These are phyloP conservation scores for Pelargonium australe DNA, from an alignment of 441 rosid genomes.

Conservation along the genomic window DNA sequence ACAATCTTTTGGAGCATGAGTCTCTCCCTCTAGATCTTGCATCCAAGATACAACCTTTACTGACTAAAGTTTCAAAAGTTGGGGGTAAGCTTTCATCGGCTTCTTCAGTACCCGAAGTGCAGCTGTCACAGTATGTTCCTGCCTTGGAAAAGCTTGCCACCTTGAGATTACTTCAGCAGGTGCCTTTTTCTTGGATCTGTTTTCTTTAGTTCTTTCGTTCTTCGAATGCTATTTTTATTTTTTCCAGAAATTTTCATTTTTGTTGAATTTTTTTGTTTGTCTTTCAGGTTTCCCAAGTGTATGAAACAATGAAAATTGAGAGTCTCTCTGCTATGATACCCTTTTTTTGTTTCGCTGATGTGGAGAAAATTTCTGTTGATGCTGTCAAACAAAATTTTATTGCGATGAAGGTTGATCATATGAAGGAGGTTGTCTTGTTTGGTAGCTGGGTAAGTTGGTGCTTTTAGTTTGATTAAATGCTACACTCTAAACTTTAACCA, in stretches of 20 bases:
- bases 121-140: conserved; percentile 74
- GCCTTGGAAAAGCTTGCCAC: conserved; percentile 83
- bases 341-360: conserved; percentile 65
- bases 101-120: conserved; percentile 85
- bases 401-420: conserved; percentile 83
- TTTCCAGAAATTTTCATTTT: neutral
- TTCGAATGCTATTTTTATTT: neutral
- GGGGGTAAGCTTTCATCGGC: conserved; percentile 92
- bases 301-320: conserved; percentile 75
- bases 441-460: conserved; percentile 51
- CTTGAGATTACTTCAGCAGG: conserved; percentile 92
- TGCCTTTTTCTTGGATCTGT: neutral
- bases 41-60: conserved; percentile 62
- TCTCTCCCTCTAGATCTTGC: conserved; percentile 84
- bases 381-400: conserved; percentile 79
- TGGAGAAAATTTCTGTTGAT: conserved; percentile 89
- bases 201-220: conserved; percentile 19
- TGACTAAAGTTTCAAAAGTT: conserved; percentile 66
- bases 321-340: conserved; percentile 76
- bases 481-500: too few relatives aligned
- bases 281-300: conserved; percentile 82
- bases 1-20: conserved; percentile 81
- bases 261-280: conserved; percentile 2
- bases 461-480: neutral
- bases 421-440: conserved; percentile 63